Evolutionary conservation across 345 rosid genomes (phyloP).

Genomic region (Acer negundo): DNA sequence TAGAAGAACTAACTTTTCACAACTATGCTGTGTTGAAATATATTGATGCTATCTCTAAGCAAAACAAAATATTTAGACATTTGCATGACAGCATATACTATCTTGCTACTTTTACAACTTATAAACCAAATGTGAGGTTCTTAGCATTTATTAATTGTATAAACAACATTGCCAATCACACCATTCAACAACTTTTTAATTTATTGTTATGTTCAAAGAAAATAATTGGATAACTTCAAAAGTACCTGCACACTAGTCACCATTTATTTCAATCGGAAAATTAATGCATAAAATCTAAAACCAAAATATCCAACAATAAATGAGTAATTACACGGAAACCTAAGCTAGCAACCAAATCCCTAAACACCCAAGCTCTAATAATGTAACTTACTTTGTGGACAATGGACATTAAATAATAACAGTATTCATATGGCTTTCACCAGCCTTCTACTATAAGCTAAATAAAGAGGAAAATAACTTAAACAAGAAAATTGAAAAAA

Average conservation of each 20-base stretch:
- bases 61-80: neutral
- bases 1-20: neutral
- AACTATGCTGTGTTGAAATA: neutral
- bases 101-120: neutral
- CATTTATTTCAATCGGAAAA: neutral
- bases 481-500: neutral
- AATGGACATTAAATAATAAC: neutral
- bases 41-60: neutral
- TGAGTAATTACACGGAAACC: neutral
- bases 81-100: neutral
- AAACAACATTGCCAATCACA: neutral
- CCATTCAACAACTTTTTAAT: neutral
- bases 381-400: neutral
- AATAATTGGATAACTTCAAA: neutral
- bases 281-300: neutral
- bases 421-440: slow-evolving; percentile 1
- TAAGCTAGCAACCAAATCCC: neutral
- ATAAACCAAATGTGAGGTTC: neutral
- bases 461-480: neutral
- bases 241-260: neutral
- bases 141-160: neutral
- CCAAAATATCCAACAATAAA: neutral
- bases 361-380: neutral
- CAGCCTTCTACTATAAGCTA: neutral
- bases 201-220: neutral